Conservation (phyloP, 2,329 filamentous ascomycete species). For the Fusarium sp. region DNA sequence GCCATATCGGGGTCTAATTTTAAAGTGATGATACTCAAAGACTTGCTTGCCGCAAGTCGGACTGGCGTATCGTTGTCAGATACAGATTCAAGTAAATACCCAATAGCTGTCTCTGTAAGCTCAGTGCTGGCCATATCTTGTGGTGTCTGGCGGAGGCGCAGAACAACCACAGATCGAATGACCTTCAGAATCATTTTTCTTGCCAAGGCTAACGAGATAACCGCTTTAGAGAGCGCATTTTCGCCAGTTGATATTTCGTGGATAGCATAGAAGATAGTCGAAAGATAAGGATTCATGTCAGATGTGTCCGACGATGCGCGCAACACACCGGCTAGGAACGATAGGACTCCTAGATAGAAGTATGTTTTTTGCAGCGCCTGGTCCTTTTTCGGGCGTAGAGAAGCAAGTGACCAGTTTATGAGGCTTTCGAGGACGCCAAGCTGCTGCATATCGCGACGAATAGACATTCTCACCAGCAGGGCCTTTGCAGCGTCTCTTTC, state of each 20-base stretch:
- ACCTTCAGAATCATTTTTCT: slow-evolving; percentile 87
- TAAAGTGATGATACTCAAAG: slow-evolving; percentile 84
- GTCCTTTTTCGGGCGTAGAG: slow-evolving; percentile 58
- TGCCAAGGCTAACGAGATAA: slow-evolving; percentile 79
- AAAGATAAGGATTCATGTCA: slow-evolving; percentile 75
- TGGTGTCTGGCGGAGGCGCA: slow-evolving; percentile 65
- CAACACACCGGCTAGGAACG: slow-evolving; percentile 80
- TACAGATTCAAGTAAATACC: slow-evolving; percentile 79
- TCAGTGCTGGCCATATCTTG: slow-evolving; percentile 56
- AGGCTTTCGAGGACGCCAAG: slow-evolving; percentile 75
- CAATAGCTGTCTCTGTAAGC: slow-evolving; percentile 82
- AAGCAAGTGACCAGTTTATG: slow-evolving; percentile 74
- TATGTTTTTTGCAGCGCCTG: slow-evolving; percentile 66
- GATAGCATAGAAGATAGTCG: slow-evolving; percentile 71
- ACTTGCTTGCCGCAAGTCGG: slow-evolving; percentile 89
- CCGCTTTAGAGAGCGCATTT: slow-evolving; percentile 57
- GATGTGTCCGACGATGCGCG: slow-evolving; percentile 75
- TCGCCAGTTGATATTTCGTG: slow-evolving; percentile 65
- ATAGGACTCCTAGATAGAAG: slow-evolving; percentile 79
- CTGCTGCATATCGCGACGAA: slow-evolving; percentile 87
- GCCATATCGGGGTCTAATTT: slow-evolving; percentile 84
- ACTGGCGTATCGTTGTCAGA: slow-evolving; percentile 92
- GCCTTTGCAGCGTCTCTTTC: slow-evolving; percentile 89
- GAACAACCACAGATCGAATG: slow-evolving; percentile 76
- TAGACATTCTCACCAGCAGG: slow-evolving; percentile 81